Evolutionary conservation across 768 basidiomycete species (phyloP).

Genomic region (Basidioascus undulatus): DNA sequence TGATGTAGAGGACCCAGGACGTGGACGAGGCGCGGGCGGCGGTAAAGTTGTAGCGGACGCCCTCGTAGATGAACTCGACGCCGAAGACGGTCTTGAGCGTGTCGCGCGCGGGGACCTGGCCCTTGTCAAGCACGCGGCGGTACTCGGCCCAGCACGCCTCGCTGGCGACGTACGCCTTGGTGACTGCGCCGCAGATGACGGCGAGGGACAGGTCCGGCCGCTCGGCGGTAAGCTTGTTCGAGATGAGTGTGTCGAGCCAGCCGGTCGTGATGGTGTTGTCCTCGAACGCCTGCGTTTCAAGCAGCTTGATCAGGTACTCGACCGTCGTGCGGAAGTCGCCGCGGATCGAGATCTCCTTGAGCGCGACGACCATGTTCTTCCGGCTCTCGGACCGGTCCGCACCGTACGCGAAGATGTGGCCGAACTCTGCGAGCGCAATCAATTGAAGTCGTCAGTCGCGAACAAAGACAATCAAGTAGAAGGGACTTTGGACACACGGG

Average conservation of each 20-base stretch:
- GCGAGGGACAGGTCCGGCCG: slow-evolving; percentile 79
- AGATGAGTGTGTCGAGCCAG: slow-evolving; percentile 93
- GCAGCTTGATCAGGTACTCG: slow-evolving; percentile 92
- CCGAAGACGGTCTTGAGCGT: slow-evolving; percentile 89
- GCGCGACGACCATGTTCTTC: slow-evolving; percentile 98
- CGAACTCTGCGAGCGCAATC: too few species aligned
- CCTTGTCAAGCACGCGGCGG: slow-evolving; percentile 86
- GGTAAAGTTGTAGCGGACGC: slow-evolving; percentile 82
- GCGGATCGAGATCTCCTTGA: slow-evolving; percentile 94
- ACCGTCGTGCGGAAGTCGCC: slow-evolving; percentile 97
- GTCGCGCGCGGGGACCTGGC: slow-evolving; percentile 86
- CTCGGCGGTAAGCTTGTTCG: slow-evolving; percentile 89
- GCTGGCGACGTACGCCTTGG: slow-evolving; percentile 75
- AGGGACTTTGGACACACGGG: too few species aligned
- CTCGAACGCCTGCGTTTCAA: slow-evolving; percentile 86
- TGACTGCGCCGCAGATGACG: slow-evolving; percentile 84
- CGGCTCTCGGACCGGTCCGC: slow-evolving; percentile 81
- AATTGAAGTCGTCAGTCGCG: too few species aligned
- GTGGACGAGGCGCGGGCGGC: slow-evolving; percentile 71
- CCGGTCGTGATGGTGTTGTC: slow-evolving; percentile 96
- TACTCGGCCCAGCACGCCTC: slow-evolving; percentile 81
- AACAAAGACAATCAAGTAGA: too few species aligned
- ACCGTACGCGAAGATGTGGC: too few species aligned
- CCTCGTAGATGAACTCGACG: slow-evolving; percentile 94
- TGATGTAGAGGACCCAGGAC: slow-evolving; percentile 83